These are phyloP conservation scores for Xerophyta viscosa DNA, from an alignment of 106 monocot genomes.

Conservation along the genomic window DNA sequence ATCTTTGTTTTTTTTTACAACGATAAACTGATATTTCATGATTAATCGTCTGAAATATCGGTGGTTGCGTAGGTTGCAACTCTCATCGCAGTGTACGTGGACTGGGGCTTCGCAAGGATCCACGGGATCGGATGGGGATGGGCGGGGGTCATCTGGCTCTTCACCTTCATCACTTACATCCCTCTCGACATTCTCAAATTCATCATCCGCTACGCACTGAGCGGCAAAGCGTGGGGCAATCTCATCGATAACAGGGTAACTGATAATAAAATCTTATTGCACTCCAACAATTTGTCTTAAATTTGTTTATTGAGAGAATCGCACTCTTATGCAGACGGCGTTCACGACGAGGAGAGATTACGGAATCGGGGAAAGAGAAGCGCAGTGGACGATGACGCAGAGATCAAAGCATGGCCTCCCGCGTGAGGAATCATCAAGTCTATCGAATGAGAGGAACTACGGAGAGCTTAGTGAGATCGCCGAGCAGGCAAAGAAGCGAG, in stretches of 20 bases:
- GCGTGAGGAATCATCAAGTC: slow-evolving; percentile 3
- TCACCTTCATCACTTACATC: slow-evolving; percentile 22
- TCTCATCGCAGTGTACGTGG: slow-evolving; percentile 14
- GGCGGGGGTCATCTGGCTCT: slow-evolving; percentile 31
- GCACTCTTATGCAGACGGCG: slow-evolving; percentile 22
- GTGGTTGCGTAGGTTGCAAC: too few relatives aligned
- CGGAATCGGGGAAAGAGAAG: slow-evolving; percentile 51
- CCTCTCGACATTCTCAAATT: slow-evolving; percentile 38
- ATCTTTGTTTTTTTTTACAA: too few relatives aligned
- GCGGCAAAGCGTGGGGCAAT: slow-evolving; percentile 39
- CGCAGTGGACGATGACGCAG: slow-evolving; percentile 53
- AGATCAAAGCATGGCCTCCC: slow-evolving; percentile 49
- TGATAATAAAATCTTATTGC: too few relatives aligned
- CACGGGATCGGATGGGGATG: slow-evolving; percentile 36
- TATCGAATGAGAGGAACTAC: slow-evolving; percentile 48
- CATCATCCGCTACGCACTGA: slow-evolving; percentile 25
- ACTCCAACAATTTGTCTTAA: too few relatives aligned
- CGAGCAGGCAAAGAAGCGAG: slow-evolving; percentile 41
- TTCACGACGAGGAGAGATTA: slow-evolving; percentile 56
- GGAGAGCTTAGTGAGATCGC: slow-evolving; percentile 49
- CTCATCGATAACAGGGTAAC: slow-evolving; percentile 23
- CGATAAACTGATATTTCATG: too few relatives aligned
- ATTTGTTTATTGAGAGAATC: too few relatives aligned
- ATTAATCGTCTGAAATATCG: too few relatives aligned
- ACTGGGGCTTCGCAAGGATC: slow-evolving; percentile 27